Evolutionary conservation across 345 rosid genomes (phyloP), one percentile per base, ranked within the genome.

Genomic region (Populus deltoides): DNA sequence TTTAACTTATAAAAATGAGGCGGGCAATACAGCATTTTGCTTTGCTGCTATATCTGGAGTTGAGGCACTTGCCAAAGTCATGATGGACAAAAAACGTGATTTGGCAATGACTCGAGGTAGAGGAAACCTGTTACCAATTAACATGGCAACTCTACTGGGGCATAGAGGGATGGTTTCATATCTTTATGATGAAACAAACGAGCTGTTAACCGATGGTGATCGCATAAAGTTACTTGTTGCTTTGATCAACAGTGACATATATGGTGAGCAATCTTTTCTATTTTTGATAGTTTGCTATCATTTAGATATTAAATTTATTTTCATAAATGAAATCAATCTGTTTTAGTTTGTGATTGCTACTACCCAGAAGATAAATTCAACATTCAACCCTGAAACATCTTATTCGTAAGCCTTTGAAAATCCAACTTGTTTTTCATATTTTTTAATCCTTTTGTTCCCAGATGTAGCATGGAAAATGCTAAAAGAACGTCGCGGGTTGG

Each of bases 71-170:
- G 90, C 86, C 17, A 81, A 81, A 43, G 73, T 78, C 49, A 77
- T 87, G 87, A 86, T 85, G 36, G 77, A 79, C 7, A 70, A 70
- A 77, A 87, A 85, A 69, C 66, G 27, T 8, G 33, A 15, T 7
- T 73, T 87, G 82, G 85, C 86, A 1, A 63, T 57, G 18, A 66
- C 81, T 68, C 73, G 85, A 77, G 85, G 88, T 25, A 66, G 77
- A 33, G 74, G 77, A 76, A 82, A 86, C 66, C 77, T 49, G 7
- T 77, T 84, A 43, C 88, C 88, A 8, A 77, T 87, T 59, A 78
- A 76, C 29, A 81, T 85, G 81, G 88, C 90, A 36, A 83, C 84
- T 75, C 71, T 77, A 49, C 66, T 79, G 25, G 90, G 88, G 41
- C 85, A 83, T 63, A 70, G 80, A 57, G 77, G 82, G 18, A 85